phyloP scores from a whole-genome alignment of 257 asterid species.

The Solanum bulbocastanum region DNA sequence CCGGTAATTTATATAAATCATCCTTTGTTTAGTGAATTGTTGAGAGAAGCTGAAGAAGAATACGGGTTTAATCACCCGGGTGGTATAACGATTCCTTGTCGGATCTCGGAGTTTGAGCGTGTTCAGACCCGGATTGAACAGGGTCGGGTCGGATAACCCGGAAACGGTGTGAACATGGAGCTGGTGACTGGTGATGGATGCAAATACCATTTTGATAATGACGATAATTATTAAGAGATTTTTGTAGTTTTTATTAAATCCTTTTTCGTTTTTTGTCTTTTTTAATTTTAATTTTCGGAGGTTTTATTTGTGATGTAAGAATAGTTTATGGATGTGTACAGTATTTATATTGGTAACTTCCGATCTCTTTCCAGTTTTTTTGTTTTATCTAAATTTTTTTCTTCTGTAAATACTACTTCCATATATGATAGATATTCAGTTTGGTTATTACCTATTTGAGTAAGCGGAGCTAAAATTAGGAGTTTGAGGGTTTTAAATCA shows the following conservation, averaged over 20 bases:
- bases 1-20: conserved; percentile 70
- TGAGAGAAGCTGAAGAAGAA: conserved; percentile 60
- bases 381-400: neutral
- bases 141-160: conserved; percentile 27
- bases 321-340: neutral
- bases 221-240: neutral
- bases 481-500: too few species aligned
- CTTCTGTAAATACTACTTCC: neutral
- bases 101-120: conserved; percentile 84
- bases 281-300: neutral
- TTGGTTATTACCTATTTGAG: neutral
- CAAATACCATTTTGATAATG: neutral
- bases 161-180: conserved; percentile 24
- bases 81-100: conserved; percentile 79
- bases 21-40: conserved; percentile 66
- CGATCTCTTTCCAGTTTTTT: neutral
- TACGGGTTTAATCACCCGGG: conserved; percentile 82
- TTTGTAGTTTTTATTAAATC: neutral
- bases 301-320: neutral
- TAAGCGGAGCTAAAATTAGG: too few species aligned
- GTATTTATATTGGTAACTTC: neutral
- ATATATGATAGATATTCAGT: neutral
- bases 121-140: conserved; percentile 71
- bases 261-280: neutral
- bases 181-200: neutral